A percentile compares a stretch with the other conserved stretches of the same genome.
phyloP scores from a whole-genome alignment of 2,329 filamentous ascomycete species.

The Aspergillus sojae region DNA sequence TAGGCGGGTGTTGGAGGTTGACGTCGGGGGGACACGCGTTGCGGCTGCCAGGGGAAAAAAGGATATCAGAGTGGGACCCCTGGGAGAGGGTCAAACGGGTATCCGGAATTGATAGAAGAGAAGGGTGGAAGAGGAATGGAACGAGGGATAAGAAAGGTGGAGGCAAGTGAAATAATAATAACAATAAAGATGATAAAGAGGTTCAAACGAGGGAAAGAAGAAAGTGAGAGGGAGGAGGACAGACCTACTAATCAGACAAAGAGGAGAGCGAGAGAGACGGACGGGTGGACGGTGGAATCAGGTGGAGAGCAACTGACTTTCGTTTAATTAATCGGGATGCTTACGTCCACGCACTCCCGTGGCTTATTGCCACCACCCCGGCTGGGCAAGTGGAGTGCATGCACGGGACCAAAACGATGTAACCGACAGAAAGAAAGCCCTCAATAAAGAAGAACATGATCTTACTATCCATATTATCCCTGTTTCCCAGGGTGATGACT shows the following conservation, averaged over 20 bases:
- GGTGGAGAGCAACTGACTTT: conserved; percentile 7
- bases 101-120: conserved; percentile 8
- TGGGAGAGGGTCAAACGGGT: neutral
- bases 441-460: neutral
- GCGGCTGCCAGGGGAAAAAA: conserved; percentile 18
- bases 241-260: neutral
- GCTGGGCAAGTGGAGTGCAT: neutral
- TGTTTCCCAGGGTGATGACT: no score
- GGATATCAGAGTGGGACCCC: conserved; percentile 12
- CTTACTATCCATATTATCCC: no score
- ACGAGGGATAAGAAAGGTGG: conserved; percentile 5
- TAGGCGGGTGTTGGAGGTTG: conserved; percentile 16
- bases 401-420: conserved; percentile 3
- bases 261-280: conserved; percentile 5
- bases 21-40: conserved; percentile 23
- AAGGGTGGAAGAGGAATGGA: conserved; percentile 3
- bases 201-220: conserved; percentile 14
- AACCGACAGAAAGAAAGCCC: neutral
- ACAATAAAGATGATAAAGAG: conserved; percentile 7
- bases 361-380: conserved; percentile 10
- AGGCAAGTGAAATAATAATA: neutral
- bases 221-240: conserved; percentile 7
- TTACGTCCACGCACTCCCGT: conserved; percentile 10
- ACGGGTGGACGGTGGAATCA: neutral
- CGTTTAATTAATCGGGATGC: neutral